Evolutionary conservation across 805 yeast species (phyloP).

Genomic region (Lachancea mirantina): DNA sequence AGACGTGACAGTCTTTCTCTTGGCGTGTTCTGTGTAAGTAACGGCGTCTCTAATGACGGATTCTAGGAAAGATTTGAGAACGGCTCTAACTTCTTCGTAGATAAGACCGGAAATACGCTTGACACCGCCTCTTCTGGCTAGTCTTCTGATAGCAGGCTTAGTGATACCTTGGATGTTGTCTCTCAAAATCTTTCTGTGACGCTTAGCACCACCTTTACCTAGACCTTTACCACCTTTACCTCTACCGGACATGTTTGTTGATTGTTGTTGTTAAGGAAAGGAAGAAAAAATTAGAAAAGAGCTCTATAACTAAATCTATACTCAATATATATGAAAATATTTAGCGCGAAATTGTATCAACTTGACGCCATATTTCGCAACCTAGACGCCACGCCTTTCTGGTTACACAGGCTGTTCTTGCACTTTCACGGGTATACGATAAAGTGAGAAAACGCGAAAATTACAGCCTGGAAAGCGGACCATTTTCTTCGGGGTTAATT

Average conservation of each 20-base stretch:
- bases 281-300: neutral
- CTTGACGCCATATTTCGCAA: too few species aligned
- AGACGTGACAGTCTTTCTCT: constrained; percentile 99
- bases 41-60: constrained; percentile 98
- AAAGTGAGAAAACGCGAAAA: too few species aligned
- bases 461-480: too few species aligned
- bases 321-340: too few species aligned
- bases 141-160: constrained; percentile 99
- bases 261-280: constrained; percentile 1
- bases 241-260: constrained; percentile 80
- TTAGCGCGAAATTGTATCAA: too few species aligned
- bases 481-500: too few species aligned
- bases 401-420: too few species aligned
- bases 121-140: constrained; percentile 99
- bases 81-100: constrained; percentile 97
- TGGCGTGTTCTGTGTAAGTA: constrained; percentile 98
- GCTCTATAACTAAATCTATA: too few species aligned
- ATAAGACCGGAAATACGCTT: constrained; percentile 98
- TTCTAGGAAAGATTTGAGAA: constrained; percentile 89
- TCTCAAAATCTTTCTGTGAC: constrained; percentile 98
- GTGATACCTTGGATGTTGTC: constrained; percentile 99
- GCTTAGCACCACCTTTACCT: constrained; percentile 99
- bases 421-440: too few species aligned
- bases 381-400: too few species aligned
- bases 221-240: constrained; percentile 99